Base-by-base conservation (phyloP, 306 rosid species). In the Gynostemma pentaphyllum region DNA sequence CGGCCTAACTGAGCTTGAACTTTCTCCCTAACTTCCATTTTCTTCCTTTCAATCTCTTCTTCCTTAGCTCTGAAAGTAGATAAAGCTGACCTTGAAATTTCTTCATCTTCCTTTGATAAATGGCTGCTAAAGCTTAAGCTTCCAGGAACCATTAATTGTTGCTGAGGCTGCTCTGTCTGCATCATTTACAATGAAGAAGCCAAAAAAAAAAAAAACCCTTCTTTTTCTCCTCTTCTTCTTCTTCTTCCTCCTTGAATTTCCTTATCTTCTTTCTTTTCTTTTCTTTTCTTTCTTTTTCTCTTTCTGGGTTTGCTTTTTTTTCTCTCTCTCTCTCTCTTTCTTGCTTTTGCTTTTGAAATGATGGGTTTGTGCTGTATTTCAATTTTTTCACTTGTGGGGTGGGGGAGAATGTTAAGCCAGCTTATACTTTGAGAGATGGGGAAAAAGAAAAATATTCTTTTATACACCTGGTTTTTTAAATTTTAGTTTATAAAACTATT, bases 11-110 rank as follows among this genome's bases (percentile, higher is more conserved):
- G 97, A 0, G 82, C 87, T 64, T 91, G 96, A 68, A 91, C 96
- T 42, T 85, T 87, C 16, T 91, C 97, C 51, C 96, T 66, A 4
- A 91, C 96, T 79, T 91, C 97, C 92, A 91, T 66, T 80, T 86
- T 87, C 92, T 82, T 91, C 87, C 78, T 76, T 71, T 91, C 97
- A 74, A 91, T 91, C 81, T 91, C 97, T 64, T 91, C 97, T 70
- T 91, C 97, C 23, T 91, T 91, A 49, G 96, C 97, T 40, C 86
- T 64, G 82, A 91, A 91, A 12, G 85, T 82, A n/a, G 96, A 83
- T 2, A 91, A 96, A 37, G 97, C 96, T 13, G 97, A 85, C 85
- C 83, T 76, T 0, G 97, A 91, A 94, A 91, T 85, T 79, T 91
- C 96, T 61, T 91, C 97, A 69, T 91, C 97, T 74, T 91, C 97